Evolutionary conservation across 2,329 filamentous ascomycete genomes (phyloP).

Genomic region (Cordyceps farinosa): DNA sequence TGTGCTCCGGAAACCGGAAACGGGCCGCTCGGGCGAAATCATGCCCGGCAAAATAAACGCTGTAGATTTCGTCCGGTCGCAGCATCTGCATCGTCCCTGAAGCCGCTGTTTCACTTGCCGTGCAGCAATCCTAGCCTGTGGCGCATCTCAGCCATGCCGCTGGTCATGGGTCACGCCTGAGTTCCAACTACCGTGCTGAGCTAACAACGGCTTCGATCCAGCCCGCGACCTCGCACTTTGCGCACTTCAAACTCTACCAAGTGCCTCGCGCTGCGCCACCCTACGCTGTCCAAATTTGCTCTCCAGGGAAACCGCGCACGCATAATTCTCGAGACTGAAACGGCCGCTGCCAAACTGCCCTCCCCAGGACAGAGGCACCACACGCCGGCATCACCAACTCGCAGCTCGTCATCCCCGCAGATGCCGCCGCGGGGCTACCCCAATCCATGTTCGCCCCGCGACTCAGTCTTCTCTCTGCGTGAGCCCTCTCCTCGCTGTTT

Average conservation of each 20-base stretch:
- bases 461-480: background rate
- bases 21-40: slow-evolving; percentile 6
- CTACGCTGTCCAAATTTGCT: background rate
- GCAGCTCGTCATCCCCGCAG: slow-evolving; percentile 4
- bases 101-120: background rate
- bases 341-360: background rate
- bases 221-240: background rate
- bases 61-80: background rate
- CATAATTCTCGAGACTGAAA: background rate
- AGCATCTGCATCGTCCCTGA: background rate
- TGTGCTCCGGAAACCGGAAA: slow-evolving; percentile 7
- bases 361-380: background rate
- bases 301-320: background rate
- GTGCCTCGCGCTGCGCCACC: background rate
- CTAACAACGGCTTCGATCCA: slow-evolving; percentile 4
- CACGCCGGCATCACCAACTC: background rate
- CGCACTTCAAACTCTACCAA: background rate
- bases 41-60: background rate
- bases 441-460: background rate
- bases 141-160: slow-evolving; percentile 11
- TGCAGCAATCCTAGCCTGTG: slow-evolving; percentile 1
- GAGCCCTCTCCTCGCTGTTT: background rate
- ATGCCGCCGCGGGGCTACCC: slow-evolving; percentile 8
- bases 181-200: slow-evolving; percentile 7
- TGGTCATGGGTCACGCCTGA: slow-evolving; percentile 12